phyloP scores from a whole-genome alignment of 345 rosid genomes.

The Arabidopsis arenosa region DNA sequence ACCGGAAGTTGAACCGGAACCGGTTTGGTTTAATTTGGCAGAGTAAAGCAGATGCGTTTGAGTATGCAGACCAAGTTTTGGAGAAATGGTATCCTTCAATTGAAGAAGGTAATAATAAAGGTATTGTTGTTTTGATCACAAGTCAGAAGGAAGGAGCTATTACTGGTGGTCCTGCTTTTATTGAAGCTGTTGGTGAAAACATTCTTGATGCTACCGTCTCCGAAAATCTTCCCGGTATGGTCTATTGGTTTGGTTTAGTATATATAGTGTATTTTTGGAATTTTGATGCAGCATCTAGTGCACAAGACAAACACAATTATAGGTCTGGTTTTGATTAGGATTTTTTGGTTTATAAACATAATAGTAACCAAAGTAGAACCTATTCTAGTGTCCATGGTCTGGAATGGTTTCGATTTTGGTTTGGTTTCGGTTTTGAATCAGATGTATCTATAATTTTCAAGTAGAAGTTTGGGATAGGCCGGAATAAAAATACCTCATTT shows the following conservation, averaged over 20 bases:
- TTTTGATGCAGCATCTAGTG: background rate
- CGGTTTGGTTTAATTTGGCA: slow-evolving; percentile 44
- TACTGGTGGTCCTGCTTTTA: slow-evolving; percentile 93
- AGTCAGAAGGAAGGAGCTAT: slow-evolving; percentile 98
- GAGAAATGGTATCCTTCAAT: slow-evolving; percentile 93
- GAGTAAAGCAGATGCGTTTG: slow-evolving; percentile 99
- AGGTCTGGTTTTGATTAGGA: background rate
- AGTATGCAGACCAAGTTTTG: slow-evolving; percentile 95
- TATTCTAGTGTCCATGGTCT: background rate
- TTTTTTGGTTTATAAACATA: background rate
- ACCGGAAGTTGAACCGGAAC: slow-evolving; percentile 12
- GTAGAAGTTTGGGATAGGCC: too few species aligned
- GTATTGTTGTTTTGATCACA: slow-evolving; percentile 88
- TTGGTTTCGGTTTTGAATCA: too few species aligned
- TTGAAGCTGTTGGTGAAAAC: slow-evolving; percentile 85
- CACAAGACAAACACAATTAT: background rate
- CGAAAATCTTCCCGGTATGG: slow-evolving; percentile 89
- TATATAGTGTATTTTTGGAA: background rate
- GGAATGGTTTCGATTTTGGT: background rate
- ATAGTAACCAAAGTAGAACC: background rate
- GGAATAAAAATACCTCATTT: too few species aligned
- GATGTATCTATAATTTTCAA: too few species aligned
- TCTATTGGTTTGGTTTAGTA: background rate
- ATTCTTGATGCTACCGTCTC: slow-evolving; percentile 90
- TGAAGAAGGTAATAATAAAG: slow-evolving; percentile 89